Percentiles rank a stretch among this genome's conserved stretches.
phyloP scores from a whole-genome alignment of 2,329 filamentous ascomycete genomes.

The Hypoxylon rubiginosum region DNA sequence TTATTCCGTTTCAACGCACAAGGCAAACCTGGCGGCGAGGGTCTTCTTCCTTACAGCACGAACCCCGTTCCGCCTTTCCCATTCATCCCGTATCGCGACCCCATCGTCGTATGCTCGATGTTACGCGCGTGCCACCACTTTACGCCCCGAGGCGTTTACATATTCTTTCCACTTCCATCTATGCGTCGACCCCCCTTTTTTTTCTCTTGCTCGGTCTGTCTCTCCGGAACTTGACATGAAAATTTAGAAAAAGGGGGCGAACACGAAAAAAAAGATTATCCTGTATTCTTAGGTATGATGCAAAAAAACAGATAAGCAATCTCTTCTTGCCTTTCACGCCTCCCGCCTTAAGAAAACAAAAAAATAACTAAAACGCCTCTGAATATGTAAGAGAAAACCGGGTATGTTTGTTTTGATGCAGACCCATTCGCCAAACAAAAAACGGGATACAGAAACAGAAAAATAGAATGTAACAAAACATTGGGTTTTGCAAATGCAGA shows the following conservation, averaged over 20 bases:
- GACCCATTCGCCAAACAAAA: conserved; percentile 34
- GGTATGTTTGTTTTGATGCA: conserved; percentile 42
- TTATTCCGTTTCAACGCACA: not conserved
- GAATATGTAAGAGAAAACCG: conserved; percentile 36
- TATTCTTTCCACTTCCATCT: conserved; percentile 16
- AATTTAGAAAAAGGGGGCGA: not conserved
- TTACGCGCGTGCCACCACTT: not conserved
- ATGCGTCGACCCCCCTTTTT: conserved; percentile 3
- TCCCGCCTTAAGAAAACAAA: conserved; percentile 2
- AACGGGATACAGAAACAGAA: conserved; percentile 33
- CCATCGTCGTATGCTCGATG: conserved; percentile 29
- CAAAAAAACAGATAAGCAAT: conserved; percentile 31
- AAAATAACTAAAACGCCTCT: conserved; percentile 34
- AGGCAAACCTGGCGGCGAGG: conserved; percentile 33
- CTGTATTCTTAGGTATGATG: conserved; percentile 36
- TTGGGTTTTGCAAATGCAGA: conserved; percentile 24
- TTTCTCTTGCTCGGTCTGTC: not conserved
- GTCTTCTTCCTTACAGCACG: conserved; percentile 20
- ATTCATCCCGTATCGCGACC: conserved; percentile 27
- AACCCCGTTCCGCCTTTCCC: too few species aligned
- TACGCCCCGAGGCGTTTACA: conserved; percentile 25
- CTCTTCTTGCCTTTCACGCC: conserved; percentile 11
- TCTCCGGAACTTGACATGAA: conserved; percentile 18
- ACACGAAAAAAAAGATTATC: conserved; percentile 25
- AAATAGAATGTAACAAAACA: conserved; percentile 20